Evolutionary conservation across 2,329 filamentous ascomycete species (phyloP).

Genomic region (Fusarium robinianum): DNA sequence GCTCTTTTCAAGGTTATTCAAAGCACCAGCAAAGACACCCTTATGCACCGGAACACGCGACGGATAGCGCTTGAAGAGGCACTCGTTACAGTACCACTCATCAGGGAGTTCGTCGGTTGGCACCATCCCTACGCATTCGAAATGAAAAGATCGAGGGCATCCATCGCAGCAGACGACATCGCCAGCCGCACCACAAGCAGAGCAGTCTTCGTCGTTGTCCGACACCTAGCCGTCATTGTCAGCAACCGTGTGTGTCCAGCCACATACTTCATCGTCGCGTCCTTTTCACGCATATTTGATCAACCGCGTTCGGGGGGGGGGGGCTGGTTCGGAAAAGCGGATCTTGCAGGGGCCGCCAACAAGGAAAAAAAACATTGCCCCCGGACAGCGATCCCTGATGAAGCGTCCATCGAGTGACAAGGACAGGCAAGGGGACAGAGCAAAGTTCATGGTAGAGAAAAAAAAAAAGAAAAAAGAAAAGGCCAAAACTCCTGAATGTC

Average conservation of each 20-base stretch:
- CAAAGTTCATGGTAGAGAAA: too few relatives aligned
- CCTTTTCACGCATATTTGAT: too few relatives aligned
- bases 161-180: conserved; percentile 92
- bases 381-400: too few relatives aligned
- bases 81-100: conserved; percentile 85
- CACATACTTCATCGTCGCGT: conserved; percentile 9
- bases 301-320: conserved; percentile 18
- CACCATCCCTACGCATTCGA: conserved; percentile 83
- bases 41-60: conserved; percentile 51
- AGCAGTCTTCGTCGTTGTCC: conserved; percentile 90
- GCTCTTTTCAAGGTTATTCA: conserved; percentile 67
- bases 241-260: conserved; percentile 39
- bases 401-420: too few relatives aligned
- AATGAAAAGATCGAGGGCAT: conserved; percentile 88
- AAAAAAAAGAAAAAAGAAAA: too few relatives aligned
- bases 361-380: conserved; percentile 24
- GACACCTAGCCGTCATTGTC: conserved; percentile 40
- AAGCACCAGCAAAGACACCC: conserved; percentile 65
- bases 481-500: too few relatives aligned
- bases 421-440: too few relatives aligned
- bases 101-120: conserved; percentile 68
- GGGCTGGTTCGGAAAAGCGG: conserved; percentile 36
- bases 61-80: conserved; percentile 57
- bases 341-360: conserved; percentile 33
- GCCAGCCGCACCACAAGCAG: conserved; percentile 80